These are phyloP conservation scores for Umbelopsis isabellina DNA, from an alignment of 192 early-diverging fungal genomes.

Conservation along the genomic window DNA sequence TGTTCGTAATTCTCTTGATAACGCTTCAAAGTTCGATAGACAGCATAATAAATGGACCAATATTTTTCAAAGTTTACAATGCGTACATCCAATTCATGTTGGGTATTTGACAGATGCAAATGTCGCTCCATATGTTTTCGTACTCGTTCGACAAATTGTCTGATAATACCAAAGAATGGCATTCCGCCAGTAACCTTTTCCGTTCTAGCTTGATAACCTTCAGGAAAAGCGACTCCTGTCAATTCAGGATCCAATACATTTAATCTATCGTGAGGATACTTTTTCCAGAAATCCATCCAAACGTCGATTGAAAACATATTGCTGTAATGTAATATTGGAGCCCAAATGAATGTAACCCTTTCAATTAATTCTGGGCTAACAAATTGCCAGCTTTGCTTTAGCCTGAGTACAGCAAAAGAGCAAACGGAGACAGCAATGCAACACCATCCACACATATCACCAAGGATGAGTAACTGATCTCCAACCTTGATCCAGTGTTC, in stretches of 20 bases:
- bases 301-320: slow-evolving; percentile 56
- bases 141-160: slow-evolving; percentile 52
- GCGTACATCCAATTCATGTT: not conserved
- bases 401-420: slow-evolving; percentile 63
- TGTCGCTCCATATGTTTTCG: slow-evolving; percentile 43
- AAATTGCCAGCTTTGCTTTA: slow-evolving; percentile 72
- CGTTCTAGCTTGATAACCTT: not conserved
- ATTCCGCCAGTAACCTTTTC: slow-evolving; percentile 33
- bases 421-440: slow-evolving; percentile 71
- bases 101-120: slow-evolving; percentile 23
- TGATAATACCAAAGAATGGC: slow-evolving; percentile 68
- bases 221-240: not conserved
- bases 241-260: slow-evolving; percentile 18
- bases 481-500: slow-evolving; percentile 75
- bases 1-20: not conserved
- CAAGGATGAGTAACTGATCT: slow-evolving; percentile 50
- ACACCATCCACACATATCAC: slow-evolving; percentile 68
- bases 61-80: slow-evolving; percentile 44
- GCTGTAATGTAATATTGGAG: slow-evolving; percentile 55
- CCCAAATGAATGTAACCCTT: slow-evolving; percentile 60
- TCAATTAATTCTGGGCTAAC: slow-evolving; percentile 52
- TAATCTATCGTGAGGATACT: slow-evolving; percentile 24
- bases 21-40: slow-evolving; percentile 5
- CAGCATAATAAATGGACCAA: slow-evolving; percentile 45
- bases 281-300: slow-evolving; percentile 33